Base-by-base conservation (phyloP, 208 protist genomes). In the Crithidia acanthocephali region DNA sequence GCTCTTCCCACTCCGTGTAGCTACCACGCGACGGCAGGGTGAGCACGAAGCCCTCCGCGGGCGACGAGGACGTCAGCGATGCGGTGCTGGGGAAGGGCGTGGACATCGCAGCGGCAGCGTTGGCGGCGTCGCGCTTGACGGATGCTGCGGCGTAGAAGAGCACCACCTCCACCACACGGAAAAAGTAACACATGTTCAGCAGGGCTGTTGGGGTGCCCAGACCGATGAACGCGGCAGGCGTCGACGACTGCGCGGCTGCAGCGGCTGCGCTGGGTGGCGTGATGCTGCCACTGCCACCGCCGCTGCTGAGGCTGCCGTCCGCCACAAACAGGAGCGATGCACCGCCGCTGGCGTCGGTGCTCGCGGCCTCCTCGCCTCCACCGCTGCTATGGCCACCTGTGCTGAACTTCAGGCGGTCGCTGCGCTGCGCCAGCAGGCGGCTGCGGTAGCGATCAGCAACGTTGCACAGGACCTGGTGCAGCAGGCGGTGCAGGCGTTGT, bases 1-100 rank as follows among this genome's bases (percentile, higher is more conserved):
- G 60, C 60, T 88, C 79, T 18, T 86, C 77, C 60, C 76, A 84
- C 56, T 92, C 84, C 51, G 80, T 79, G 73, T 92, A 92, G 59
- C 76, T 60, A 47, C 37, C 33, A 37, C 58, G 52, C 57, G 23
- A 35, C 28, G 70, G 33, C 47, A 58, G 25, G n/a, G 56, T 45
- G 20, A 33, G 20, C 32, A 44, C 40, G 37, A 59, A 58, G 35
- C 48, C 51, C 27, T 72, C 47, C 59, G 23, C 3, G 35, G 52
- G 55, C 44, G 51, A 56, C 10, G 60, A 56, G 9, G 45, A 28
- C n/a, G 42, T 11, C 30, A 55, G 45, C 28, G 60, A 40, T 1
- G 32, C 16, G 1, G 45, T 27, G 45, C 45, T 56, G 20, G 60
- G 44, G 15, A 25, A 53, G 13, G 37, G 27, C 40, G 44, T 23